A percentile compares a stretch with the other conserved stretches of the same genome.
Evolutionary conservation across 2,329 filamentous ascomycete species (phyloP).

Genomic region (Trichoderma polysporum): DNA sequence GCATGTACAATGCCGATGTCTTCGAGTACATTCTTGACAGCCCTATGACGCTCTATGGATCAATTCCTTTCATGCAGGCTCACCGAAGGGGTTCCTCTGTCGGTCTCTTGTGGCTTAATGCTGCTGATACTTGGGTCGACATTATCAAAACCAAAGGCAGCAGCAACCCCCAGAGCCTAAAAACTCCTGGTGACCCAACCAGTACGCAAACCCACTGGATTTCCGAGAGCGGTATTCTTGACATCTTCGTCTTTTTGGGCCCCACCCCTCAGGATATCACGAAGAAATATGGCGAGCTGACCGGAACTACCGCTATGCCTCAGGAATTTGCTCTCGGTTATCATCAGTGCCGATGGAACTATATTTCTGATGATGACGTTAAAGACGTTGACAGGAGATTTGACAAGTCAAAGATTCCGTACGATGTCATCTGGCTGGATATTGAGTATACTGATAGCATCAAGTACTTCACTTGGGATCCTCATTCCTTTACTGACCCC

Average conservation of each 20-base stretch:
- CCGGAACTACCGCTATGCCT: slow-evolving; percentile 85
- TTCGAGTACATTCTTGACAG: slow-evolving; percentile 98
- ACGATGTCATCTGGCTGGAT: slow-evolving; percentile 98
- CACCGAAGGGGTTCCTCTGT: slow-evolving; percentile 92
- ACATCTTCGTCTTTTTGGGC: slow-evolving; percentile 92
- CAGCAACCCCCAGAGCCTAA: slow-evolving; percentile 75
- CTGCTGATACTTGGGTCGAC: slow-evolving; percentile 96
- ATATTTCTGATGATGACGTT: slow-evolving; percentile 94
- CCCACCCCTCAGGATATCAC: slow-evolving; percentile 81
- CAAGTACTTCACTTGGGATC: slow-evolving; percentile 98
- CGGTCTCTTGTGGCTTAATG: slow-evolving; percentile 96
- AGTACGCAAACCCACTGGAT: slow-evolving; percentile 95
- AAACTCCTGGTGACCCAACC: slow-evolving; percentile 64
- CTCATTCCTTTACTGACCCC: slow-evolving; percentile 82
- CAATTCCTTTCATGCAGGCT: slow-evolving; percentile 97
- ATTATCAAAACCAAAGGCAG: slow-evolving; percentile 76
- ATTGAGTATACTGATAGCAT: slow-evolving; percentile 96
- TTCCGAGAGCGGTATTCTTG: slow-evolving; percentile 84
- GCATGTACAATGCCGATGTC: slow-evolving; percentile 93
- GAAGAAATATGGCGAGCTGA: slow-evolving; percentile 82
- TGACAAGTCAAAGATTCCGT: slow-evolving; percentile 91
- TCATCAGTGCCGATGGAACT: slow-evolving; percentile 99
- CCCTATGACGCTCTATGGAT: slow-evolving; percentile 97
- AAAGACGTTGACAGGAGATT: slow-evolving; percentile 96
- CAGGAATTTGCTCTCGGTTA: slow-evolving; percentile 91